Percentiles rank a stretch among this genome's conserved stretches.
Evolutionary conservation across 768 basidiomycete species (phyloP).

Genomic region (Paxillus rubicundulus): DNA sequence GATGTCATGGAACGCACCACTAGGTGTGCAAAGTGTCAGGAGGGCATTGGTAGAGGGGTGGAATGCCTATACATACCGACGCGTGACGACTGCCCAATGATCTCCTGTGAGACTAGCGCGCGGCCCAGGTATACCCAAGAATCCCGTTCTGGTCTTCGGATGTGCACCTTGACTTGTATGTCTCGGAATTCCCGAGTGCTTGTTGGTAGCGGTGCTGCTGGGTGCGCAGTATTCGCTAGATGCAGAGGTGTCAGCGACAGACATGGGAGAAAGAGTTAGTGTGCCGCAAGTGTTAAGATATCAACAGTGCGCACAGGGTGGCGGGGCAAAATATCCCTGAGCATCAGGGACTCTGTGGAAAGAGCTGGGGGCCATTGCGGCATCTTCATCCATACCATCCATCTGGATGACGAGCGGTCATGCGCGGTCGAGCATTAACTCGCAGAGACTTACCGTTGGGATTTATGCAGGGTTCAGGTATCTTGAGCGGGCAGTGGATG

Average conservation of each 20-base stretch:
- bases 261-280: slow-evolving; percentile 9
- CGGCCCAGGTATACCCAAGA: slow-evolving; percentile 81
- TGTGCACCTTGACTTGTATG: slow-evolving; percentile 82
- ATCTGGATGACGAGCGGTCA: slow-evolving; percentile 16
- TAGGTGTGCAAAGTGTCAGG: slow-evolving; percentile 10
- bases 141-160: slow-evolving; percentile 74
- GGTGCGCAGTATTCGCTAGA: background rate
- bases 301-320: slow-evolving; percentile 17
- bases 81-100: slow-evolving; percentile 72
- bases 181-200: slow-evolving; percentile 64
- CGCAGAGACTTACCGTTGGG: slow-evolving; percentile 3
- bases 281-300: background rate
- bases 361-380: slow-evolving; percentile 20
- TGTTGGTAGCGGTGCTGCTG: slow-evolving; percentile 24
- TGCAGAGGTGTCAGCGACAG: background rate
- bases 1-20: slow-evolving; percentile 50
- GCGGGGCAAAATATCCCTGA: slow-evolving; percentile 16
- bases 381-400: slow-evolving; percentile 36
- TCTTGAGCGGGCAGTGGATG: slow-evolving; percentile 20
- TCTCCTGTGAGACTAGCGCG: slow-evolving; percentile 72
- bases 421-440: background rate
- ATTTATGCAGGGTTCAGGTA: slow-evolving; percentile 15
- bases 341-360: slow-evolving; percentile 17
- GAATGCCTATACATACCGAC: slow-evolving; percentile 55
- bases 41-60: background rate